phyloP scores from a whole-genome alignment of 2,329 filamentous ascomycete species.

The Fusarium sp. region DNA sequence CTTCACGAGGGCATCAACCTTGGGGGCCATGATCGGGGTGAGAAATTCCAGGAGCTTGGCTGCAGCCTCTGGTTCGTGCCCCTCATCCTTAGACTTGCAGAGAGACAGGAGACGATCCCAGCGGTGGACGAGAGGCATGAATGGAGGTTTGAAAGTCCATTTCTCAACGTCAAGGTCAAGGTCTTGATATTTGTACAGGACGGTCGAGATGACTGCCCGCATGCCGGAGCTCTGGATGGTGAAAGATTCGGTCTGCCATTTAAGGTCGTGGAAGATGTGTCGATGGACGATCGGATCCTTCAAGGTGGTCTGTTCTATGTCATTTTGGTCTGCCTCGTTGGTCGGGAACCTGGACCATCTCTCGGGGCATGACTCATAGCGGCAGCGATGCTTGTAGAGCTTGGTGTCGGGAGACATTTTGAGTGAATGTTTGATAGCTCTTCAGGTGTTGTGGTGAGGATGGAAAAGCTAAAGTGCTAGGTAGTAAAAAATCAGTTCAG shows the following conservation, averaged over 20 bases:
- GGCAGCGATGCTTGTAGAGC: background rate
- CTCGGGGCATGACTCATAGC: background rate
- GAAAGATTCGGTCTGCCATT: conserved; percentile 6
- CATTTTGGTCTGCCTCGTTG: background rate
- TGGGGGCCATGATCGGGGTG: conserved; percentile 42
- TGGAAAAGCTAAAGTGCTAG: background rate
- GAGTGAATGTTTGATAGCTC: background rate
- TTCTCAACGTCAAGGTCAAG: conserved; percentile 5
- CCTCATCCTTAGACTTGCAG: background rate
- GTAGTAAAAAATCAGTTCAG: background rate
- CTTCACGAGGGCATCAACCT: conserved; percentile 38
- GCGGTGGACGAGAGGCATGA: conserved; percentile 19
- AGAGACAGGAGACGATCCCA: conserved; percentile 4
- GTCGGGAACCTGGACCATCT: conserved; percentile 12
- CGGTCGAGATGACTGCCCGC: background rate
- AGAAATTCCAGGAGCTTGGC: conserved; percentile 44
- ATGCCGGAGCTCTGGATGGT: conserved; percentile 16
- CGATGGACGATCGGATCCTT: conserved; percentile 12
- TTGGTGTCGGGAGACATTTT: background rate
- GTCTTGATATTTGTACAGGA: conserved; percentile 9
- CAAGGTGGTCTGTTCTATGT: background rate
- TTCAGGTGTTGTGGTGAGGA: background rate
- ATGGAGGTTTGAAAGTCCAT: conserved; percentile 18
- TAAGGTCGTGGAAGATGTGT: background rate
- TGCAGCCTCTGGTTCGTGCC: background rate